These are phyloP conservation scores for Buddleja alternifolia DNA, from an alignment of 257 asterid genomes.

Conservation along the genomic window DNA sequence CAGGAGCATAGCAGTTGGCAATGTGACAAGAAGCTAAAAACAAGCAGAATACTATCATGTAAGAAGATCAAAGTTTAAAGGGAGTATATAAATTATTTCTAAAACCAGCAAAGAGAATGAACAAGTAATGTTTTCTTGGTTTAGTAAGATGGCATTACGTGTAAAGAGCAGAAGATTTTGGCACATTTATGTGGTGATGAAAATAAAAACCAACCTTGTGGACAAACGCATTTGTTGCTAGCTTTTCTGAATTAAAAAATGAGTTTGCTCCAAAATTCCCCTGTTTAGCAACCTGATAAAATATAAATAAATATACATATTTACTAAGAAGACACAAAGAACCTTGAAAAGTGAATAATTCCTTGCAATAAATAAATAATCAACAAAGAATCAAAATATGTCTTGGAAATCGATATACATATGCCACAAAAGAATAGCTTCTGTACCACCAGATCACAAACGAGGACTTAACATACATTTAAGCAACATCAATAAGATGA, in stretches of 20 bases:
- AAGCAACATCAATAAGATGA: constrained; percentile 10
- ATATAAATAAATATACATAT: background rate
- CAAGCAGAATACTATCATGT: constrained; percentile 24
- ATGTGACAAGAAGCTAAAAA: constrained; percentile 64
- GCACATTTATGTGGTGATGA: constrained; percentile 15
- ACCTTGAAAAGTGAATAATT: background rate
- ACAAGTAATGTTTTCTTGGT: background rate
- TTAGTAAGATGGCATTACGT: background rate
- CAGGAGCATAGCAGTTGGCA: constrained; percentile 84
- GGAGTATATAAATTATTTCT: background rate
- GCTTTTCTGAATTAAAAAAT: constrained; percentile 44
- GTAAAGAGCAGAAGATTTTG: constrained; percentile 21
- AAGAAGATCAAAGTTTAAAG: constrained; percentile 21
- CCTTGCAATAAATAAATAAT: background rate
- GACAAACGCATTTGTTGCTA: constrained; percentile 60
- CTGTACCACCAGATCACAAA: background rate
- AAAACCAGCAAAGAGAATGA: background rate
- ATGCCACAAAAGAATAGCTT: background rate
- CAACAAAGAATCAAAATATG: background rate
- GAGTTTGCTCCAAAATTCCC: constrained; percentile 40
- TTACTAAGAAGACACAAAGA: background rate
- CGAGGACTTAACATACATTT: background rate
- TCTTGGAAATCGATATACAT: background rate
- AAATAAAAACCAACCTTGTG: constrained; percentile 58
- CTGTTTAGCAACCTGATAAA: constrained; percentile 42